Evolutionary conservation across 176 grass and related monocot genomes (phyloP).

Genomic region (Saccharum spontaneum): DNA sequence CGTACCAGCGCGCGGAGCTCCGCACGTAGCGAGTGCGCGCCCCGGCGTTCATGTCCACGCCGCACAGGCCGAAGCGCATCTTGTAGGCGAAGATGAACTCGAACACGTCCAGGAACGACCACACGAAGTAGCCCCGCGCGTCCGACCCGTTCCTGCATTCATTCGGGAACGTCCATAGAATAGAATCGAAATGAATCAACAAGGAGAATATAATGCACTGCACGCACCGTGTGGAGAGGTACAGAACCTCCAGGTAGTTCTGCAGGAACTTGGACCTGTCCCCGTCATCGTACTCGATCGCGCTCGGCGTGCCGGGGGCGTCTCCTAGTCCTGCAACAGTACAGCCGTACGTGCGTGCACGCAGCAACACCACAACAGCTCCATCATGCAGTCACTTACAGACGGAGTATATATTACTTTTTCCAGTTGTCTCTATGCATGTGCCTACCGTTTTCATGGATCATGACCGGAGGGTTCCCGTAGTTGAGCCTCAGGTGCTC

Average conservation of each 20-base stretch:
- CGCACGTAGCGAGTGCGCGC: conserved; percentile 38
- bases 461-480: conserved; percentile 55
- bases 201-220: too few relatives aligned
- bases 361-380: background rate
- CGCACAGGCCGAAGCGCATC: conserved; percentile 30
- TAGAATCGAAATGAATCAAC: too few relatives aligned
- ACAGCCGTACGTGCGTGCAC: background rate
- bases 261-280: conserved; percentile 24
- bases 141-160: conserved; percentile 77
- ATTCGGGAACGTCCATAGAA: too few relatives aligned
- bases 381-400: background rate
- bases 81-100: conserved; percentile 41
- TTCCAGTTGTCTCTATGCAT: too few relatives aligned
- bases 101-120: conserved; percentile 67
- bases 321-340: conserved; percentile 15
- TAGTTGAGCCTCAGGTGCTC: conserved; percentile 68
- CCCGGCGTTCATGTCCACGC: conserved; percentile 43
- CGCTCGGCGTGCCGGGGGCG: background rate
- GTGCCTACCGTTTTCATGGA: conserved; percentile 72
- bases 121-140: conserved; percentile 66
- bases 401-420: too few relatives aligned
- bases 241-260: conserved; percentile 20
- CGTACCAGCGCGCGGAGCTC: conserved; percentile 65
- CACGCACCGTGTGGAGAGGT: conserved; percentile 24
- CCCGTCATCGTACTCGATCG: conserved; percentile 19